Evolutionary conservation across 1,284 basidiomycete species (phyloP), one percentile per base, ranked within the genome.

Genomic region (Athelia psychrophila): DNA sequence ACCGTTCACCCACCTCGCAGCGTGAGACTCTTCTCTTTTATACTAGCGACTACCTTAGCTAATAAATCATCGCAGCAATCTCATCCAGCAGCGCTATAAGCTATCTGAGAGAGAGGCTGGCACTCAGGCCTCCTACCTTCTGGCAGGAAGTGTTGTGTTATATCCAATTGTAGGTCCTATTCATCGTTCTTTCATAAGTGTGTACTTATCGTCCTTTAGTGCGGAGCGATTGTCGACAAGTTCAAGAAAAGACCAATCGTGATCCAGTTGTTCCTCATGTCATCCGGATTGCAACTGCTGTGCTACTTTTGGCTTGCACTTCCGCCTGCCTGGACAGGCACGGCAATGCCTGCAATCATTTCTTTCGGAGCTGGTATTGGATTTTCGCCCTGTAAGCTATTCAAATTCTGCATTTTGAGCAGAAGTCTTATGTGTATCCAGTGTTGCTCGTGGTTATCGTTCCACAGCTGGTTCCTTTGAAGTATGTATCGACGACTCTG

Each of bases 371-470:
- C 77, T n/a, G 89, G 88, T 1, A 78, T 88, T 57, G 90, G 89
- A 9, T 88, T 86, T 63, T 76, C 87, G 30, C 84, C 88, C 51
- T 64, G 87, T 88, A 59, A 63, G 82, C 15, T 45, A 27, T 38
- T 47, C 51, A 53, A 55, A 51, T 51, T 25, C 27, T 5, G 27
- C 13, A 5, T 22, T 23, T 5, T 10, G 18, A 15, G 6, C 51
- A 22, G 13, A 6, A 30, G 5, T 30, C 27, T 30, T 13, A 30
- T 13, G 13, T 18, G 24, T 35, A 27, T 42, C n/a, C 62, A 83
- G 86, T 91, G 22, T 71, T 92, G 15, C 74, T 91, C 15, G 88
- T 89, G 12, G 76, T 91, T 19, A 74, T 92, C 44, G 88, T 91
- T 1, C 88, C 89, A 2, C 79, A 79, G 47, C 80, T 92, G 45